phyloP scores from a whole-genome alignment of 306 rosid genomes.

The Boehmeria nivea region DNA sequence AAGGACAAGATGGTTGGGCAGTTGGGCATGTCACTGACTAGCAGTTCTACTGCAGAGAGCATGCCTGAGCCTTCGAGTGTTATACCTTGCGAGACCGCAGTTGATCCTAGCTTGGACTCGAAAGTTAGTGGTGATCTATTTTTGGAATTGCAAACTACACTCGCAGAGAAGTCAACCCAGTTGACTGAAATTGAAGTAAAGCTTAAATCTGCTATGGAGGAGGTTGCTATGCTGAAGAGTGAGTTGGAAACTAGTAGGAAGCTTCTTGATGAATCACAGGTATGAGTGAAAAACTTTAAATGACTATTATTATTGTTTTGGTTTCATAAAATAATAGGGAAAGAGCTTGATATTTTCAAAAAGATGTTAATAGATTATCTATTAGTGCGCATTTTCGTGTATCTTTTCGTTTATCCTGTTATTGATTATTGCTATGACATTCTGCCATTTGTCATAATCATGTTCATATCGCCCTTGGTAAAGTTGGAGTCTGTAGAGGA shows the following conservation, averaged over 20 bases:
- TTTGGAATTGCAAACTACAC: constrained; percentile 61
- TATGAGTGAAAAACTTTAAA: constrained; percentile 14
- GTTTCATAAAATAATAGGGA: too few species aligned
- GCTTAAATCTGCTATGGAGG: constrained; percentile 65
- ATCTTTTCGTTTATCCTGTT: too few species aligned
- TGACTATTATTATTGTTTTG: too few species aligned
- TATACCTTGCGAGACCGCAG: constrained; percentile 48
- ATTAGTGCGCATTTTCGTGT: too few species aligned
- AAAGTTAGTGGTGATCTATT: constrained; percentile 41
- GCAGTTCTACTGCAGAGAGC: constrained; percentile 98
- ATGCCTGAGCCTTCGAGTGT: constrained; percentile 55
- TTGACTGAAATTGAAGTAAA: constrained; percentile 60
- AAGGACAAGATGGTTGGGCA: constrained; percentile 59
- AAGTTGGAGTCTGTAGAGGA: too few species aligned
- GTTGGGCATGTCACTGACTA: constrained; percentile 73
- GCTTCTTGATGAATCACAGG: constrained; percentile 98
- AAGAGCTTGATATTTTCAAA: too few species aligned
- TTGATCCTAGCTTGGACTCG: constrained; percentile 44
- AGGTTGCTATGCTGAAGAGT: constrained; percentile 52
- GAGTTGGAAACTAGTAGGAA: constrained; percentile 75
- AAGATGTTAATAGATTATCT: too few species aligned
- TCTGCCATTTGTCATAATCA: too few species aligned
- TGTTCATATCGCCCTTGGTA: too few species aligned
- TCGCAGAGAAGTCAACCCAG: constrained; percentile 60
- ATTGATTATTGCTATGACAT: too few species aligned